Base-by-base conservation (phyloP, 106 monocot genomes). In the Allium fistulosum region DNA sequence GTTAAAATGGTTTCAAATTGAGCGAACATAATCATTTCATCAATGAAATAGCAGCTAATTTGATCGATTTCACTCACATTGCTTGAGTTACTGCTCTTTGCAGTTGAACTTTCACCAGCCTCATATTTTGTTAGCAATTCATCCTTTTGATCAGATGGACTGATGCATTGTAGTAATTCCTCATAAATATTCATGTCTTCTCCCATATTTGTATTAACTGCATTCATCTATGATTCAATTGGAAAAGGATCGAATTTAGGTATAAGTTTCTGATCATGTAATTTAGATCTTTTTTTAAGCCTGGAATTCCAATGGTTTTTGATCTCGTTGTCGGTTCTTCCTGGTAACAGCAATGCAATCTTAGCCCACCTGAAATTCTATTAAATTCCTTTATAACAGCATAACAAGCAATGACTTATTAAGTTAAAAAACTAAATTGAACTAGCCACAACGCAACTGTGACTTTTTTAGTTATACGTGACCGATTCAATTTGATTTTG, bases 301-400 rank as follows among this genome's bases (percentile, higher is more conserved):
- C 78, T 59, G 16, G 82, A 78, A 59, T 82, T 78, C 82, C 82
- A 82, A 59, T 74, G 71, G 82, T 82, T 82, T 64, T 82, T 82
- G 73, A 78, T 82, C 74, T 82, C 81, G 37, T 82, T 82, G 27
- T 82, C 81, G 7, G 81, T 82, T 74, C 81, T 57, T 10, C 81
- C 82, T 0, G 82, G 78, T 53, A 82, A 60, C 47, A 70, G 82
- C 10, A 78, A 66, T 13, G 82, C 82, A 49, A 82, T 82, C 49
- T 82, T 77, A 13, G 82, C 72, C 82, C 82, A 82, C 60, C 78
- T 81, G 69, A 6, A 56, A 8, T 7, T 5, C n/a, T 0, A 37
- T 1, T 37, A 37, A 37, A 37, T 37, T 37, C 5, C 37, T 37
- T 37, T 49, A 49, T n/a, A n/a, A n/a, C n/a, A n/a, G 28, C 28